Conservation (phyloP, 805 yeast species). For the Priceomyces melissophilus region DNA sequence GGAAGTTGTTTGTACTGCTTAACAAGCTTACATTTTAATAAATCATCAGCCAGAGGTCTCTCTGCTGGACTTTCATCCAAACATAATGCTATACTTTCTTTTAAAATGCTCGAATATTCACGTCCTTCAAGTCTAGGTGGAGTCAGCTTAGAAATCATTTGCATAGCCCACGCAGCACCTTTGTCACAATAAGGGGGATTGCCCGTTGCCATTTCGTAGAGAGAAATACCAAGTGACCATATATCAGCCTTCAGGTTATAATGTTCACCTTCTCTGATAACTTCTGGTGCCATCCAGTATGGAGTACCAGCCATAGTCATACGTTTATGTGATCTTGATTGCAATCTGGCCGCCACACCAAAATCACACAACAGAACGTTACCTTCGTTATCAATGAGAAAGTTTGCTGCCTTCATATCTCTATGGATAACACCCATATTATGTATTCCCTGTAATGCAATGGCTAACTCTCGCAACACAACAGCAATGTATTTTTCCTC, state of each 20-base stretch:
- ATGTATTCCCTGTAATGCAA: slow-evolving; percentile 80
- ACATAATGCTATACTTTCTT: slow-evolving; percentile 87
- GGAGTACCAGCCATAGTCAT: slow-evolving; percentile 96
- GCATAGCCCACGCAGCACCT: slow-evolving; percentile 94
- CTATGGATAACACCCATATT: slow-evolving; percentile 90
- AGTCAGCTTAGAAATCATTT: slow-evolving; percentile 83
- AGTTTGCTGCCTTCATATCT: slow-evolving; percentile 95
- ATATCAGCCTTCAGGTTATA: slow-evolving; percentile 92
- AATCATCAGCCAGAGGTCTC: slow-evolving; percentile 82
- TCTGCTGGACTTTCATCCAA: slow-evolving; percentile 91
- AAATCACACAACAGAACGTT: slow-evolving; percentile 91
- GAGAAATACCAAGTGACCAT: slow-evolving; percentile 95
- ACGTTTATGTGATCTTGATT: slow-evolving; percentile 70
- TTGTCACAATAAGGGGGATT: slow-evolving; percentile 96
- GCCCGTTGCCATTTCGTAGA: slow-evolving; percentile 93
- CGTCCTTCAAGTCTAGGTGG: slow-evolving; percentile 95
- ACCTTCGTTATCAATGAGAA: slow-evolving; percentile 84
- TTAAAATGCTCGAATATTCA: slow-evolving; percentile 68
- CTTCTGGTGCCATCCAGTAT: slow-evolving; percentile 99
- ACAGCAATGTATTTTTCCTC: slow-evolving; percentile 83
- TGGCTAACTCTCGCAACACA: slow-evolving; percentile 75
- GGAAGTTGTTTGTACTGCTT: slow-evolving; percentile 57
- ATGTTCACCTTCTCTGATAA: slow-evolving; percentile 82
- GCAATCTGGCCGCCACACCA: slow-evolving; percentile 95
- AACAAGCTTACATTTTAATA: slow-evolving; percentile 71